phyloP scores from a whole-genome alignment of 1,139 yeast species.

The Groenewaldozyma sp. region DNA sequence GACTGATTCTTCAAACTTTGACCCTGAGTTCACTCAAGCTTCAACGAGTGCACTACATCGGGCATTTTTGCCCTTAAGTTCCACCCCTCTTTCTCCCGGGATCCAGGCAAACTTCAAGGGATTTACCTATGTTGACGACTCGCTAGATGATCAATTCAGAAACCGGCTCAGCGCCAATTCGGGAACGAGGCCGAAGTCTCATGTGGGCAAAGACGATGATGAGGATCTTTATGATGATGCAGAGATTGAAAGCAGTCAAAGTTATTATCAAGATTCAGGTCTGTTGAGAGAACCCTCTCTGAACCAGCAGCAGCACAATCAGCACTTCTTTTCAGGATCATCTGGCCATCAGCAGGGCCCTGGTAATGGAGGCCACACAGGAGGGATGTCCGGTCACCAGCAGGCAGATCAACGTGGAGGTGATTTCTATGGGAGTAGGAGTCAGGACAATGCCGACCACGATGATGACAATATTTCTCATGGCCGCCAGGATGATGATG shows the following conservation, averaged over 20 bases:
- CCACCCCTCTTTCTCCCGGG: slow-evolving; percentile 87
- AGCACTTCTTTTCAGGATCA: no score
- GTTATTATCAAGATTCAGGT: slow-evolving; percentile 17
- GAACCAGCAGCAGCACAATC: no score
- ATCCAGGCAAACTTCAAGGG: slow-evolving; percentile 95
- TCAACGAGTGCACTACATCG: slow-evolving; percentile 72
- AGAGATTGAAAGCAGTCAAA: slow-evolving; percentile 27
- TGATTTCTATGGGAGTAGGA: slow-evolving; percentile 55
- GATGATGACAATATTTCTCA: slow-evolving; percentile 20
- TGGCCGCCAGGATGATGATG: slow-evolving; percentile 23
- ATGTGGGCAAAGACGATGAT: slow-evolving; percentile 25
- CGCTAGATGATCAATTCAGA: slow-evolving; percentile 77
- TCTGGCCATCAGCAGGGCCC: slow-evolving; percentile 15
- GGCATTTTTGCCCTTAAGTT: slow-evolving; percentile 48
- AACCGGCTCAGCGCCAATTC: slow-evolving; percentile 10
- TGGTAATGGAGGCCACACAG: slow-evolving; percentile 14
- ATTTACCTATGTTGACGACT: slow-evolving; percentile 89
- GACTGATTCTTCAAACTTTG: slow-evolving; percentile 91
- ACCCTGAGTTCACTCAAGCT: slow-evolving; percentile 92
- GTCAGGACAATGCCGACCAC: slow-evolving; percentile 24
- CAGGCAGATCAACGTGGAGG: slow-evolving; percentile 26
- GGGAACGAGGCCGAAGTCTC: slow-evolving; percentile 16
- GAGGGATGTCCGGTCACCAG: slow-evolving; percentile 11
- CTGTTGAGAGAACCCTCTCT: background rate
- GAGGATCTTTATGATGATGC: slow-evolving; percentile 31